Base-by-base conservation (phyloP, 768 basidiomycete genomes). In the Rhodotorula graminis region DNA sequence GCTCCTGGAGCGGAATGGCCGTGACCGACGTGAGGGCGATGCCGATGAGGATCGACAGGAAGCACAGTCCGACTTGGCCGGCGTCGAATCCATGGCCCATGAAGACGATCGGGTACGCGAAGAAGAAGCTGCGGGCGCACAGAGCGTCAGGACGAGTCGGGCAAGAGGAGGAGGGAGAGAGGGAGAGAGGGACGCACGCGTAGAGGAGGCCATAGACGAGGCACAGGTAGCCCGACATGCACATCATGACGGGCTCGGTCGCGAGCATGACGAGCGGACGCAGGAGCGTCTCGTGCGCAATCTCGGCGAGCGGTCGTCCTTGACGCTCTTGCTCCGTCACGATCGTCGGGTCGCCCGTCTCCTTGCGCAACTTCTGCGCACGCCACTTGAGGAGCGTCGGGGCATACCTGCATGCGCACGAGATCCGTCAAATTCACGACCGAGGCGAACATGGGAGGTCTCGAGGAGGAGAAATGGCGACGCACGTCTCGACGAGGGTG, bases 201-300 rank as follows among this genome's bases (percentile, higher is more conserved):
- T 47, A 63, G 46, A 58, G 61, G 21, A 40, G n/a, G 8, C 53
- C 33, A 8, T 50, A 88, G 3, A 87, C 84, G 65, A 88, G 79
- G 16, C 86, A 86, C 25, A 87, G 80, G 79, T 89, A 89, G 49
- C 88, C 76, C 0, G 87, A 87, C 68, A 88, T 82, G 27, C 87
- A 82, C 7, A 88, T 80, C 12, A 89, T 82, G 73, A 89, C 88
- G 0, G 87, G 87, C 78, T 90, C 89, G 68, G 84, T 79, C 21
- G 83, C 77, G 40, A 89, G 84, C 85, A 89, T 87, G 62, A 84
- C 77, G 80, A 88, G 86, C 0, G 88, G 88, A 1, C 87, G 83
- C 72, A 84, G 83, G 53, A 89, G 77, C 0, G 87, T 88, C 18
- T 67, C 70, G 23, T 47, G 55, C 82, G 89, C 88, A 67, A 86